These are phyloP conservation scores for Aspergillus novoparasiticus DNA, from an alignment of 2,329 filamentous ascomycete species.

Conservation along the genomic window DNA sequence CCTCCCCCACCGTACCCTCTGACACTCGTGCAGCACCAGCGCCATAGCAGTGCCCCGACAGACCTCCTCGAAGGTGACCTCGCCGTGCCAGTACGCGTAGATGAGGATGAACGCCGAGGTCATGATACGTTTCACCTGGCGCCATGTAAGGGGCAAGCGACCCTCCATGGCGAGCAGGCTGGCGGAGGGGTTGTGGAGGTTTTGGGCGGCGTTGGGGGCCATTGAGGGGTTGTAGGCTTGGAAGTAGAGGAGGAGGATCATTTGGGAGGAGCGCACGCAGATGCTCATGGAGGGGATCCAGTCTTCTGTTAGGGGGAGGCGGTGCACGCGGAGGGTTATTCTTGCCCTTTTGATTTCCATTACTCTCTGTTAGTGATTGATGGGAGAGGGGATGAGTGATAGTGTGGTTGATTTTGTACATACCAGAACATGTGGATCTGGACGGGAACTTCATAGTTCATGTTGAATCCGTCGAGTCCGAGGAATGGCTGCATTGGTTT, in stretches of 20 bases:
- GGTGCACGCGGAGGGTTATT: conserved; percentile 1
- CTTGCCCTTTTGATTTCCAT: background rate
- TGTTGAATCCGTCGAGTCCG: background rate
- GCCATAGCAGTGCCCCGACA: background rate
- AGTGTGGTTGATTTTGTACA: background rate
- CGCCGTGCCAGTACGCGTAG: conserved; percentile 3
- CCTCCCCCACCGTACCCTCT: background rate
- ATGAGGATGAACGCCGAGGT: background rate
- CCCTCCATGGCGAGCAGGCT: background rate
- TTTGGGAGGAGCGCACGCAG: conserved; percentile 4
- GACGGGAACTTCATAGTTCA: background rate
- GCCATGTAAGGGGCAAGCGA: background rate
- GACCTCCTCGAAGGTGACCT: conserved; percentile 1
- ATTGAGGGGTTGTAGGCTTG: background rate
- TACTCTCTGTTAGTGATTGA: background rate
- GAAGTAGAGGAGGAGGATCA: conserved; percentile 6
- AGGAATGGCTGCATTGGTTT: conserved; percentile 4
- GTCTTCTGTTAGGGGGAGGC: background rate
- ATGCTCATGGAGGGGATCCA: conserved; percentile 4
- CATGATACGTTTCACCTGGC: conserved; percentile 3
- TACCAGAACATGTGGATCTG: conserved; percentile 5
- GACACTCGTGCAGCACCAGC: background rate
- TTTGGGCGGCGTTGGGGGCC: background rate
- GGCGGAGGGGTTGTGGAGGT: background rate
- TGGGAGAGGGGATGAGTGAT: too few relatives aligned